Conservation (phyloP, 148 eudicot species). For the Rhododendron simsii region DNA sequence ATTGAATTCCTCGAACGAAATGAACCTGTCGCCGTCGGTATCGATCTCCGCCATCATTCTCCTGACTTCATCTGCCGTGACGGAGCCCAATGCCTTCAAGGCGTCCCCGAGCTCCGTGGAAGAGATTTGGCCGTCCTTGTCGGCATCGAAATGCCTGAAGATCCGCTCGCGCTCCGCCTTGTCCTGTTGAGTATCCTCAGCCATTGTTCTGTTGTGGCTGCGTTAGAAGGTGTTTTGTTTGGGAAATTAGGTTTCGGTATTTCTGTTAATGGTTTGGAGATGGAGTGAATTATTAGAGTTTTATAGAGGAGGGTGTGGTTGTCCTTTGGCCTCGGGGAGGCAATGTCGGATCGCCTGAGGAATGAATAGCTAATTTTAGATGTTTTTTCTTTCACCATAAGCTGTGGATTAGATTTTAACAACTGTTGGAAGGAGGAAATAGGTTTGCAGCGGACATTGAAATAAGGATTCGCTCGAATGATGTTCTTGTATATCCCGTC, state of each 20-base stretch:
- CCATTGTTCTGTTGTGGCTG: neutral
- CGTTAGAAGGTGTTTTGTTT: neutral
- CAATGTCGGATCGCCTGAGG: slow-evolving; percentile 30
- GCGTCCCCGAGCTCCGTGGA: slow-evolving; percentile 71
- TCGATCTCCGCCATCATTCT: slow-evolving; percentile 72
- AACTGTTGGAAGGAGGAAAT: neutral
- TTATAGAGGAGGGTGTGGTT: slow-evolving; percentile 17
- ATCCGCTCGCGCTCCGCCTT: slow-evolving; percentile 57
- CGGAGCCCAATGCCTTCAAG: slow-evolving; percentile 58
- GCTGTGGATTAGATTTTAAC: neutral
- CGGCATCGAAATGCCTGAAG: slow-evolving; percentile 61
- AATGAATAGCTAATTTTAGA: neutral
- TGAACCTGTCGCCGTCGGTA: slow-evolving; percentile 66
- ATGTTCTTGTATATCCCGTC: no score
- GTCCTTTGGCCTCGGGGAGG: slow-evolving; percentile 16
- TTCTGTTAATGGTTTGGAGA: neutral
- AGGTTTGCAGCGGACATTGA: neutral
- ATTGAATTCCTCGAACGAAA: slow-evolving; percentile 62
- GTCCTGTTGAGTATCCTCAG: slow-evolving; percentile 53
- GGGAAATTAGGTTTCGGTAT: neutral
- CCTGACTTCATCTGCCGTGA: slow-evolving; percentile 45
- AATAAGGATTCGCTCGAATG: neutral
- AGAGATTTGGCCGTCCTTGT: slow-evolving; percentile 70
- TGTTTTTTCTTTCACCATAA: neutral
- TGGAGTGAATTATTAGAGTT: neutral